A percentile compares a stretch with the other conserved stretches of the same genome.
Evolutionary conservation across 805 yeast species (phyloP).

Genomic region (Cephaloascus albidus): DNA sequence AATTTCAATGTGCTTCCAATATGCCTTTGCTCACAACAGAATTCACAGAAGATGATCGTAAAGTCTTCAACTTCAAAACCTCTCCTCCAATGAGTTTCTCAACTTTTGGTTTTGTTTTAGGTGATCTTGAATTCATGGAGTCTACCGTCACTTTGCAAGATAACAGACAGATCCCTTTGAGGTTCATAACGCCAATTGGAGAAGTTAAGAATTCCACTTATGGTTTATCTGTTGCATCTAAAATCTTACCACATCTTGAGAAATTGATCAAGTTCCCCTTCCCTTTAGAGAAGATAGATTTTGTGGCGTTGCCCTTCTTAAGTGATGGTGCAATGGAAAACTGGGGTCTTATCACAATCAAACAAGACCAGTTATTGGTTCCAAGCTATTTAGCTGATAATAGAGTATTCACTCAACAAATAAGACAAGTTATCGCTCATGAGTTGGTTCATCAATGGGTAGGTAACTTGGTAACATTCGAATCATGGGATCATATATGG

Average conservation of each 20-base stretch:
- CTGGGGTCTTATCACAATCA: slow-evolving; percentile 58
- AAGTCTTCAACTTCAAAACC: slow-evolving; percentile 30
- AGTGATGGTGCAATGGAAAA: slow-evolving; percentile 79
- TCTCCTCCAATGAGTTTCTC: slow-evolving; percentile 58
- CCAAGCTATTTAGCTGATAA: slow-evolving; percentile 12
- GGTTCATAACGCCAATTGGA: slow-evolving; percentile 49
- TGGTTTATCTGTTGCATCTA: slow-evolving; percentile 38
- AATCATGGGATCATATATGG: slow-evolving; percentile 64
- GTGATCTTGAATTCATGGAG: slow-evolving; percentile 52
- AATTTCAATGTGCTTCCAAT: slow-evolving; percentile 45
- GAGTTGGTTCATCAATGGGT: slow-evolving; percentile 78
- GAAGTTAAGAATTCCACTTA: slow-evolving; percentile 35
- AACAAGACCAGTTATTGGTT: slow-evolving; percentile 38
- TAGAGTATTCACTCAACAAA: slow-evolving; percentile 18
- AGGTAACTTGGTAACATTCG: slow-evolving; percentile 60
- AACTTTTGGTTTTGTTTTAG: slow-evolving; percentile 58
- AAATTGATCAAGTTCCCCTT: slow-evolving; percentile 31
- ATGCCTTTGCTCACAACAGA: slow-evolving; percentile 18
- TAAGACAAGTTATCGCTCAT: slow-evolving; percentile 55
- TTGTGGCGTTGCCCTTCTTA: slow-evolving; percentile 61
- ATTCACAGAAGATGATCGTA: slow-evolving; percentile 12
- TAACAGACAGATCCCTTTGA: slow-evolving; percentile 26
- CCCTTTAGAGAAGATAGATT: slow-evolving; percentile 59
- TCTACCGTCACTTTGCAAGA: slow-evolving; percentile 15
- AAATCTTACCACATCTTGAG: slow-evolving; percentile 39